Base-by-base conservation (phyloP, 2,329 filamentous ascomycete species). In the Trichothecium roseum region DNA sequence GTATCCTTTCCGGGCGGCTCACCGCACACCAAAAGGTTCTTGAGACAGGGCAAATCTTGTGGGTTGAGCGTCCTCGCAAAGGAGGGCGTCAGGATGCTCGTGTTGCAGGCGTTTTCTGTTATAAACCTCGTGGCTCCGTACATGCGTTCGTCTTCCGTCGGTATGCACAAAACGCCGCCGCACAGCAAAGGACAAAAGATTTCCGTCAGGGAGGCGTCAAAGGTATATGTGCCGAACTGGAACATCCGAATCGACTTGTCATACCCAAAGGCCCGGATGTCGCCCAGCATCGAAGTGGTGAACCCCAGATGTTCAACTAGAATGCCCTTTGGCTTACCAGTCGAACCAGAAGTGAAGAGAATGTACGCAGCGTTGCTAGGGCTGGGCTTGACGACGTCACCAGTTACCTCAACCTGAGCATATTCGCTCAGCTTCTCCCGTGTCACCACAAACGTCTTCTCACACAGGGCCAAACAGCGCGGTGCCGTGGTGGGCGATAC, bases 121-220 rank as follows among this genome's bases (percentile, higher is more conserved):
- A 89, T 65, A 39, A 94, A 84, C 46, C 79, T 86, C 10, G 67
- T 58, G 0, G 62, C 54, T 45, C 91, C 78, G 29, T 66, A 66
- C 47, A 88, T 85, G 0, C 93, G 59, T 2, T 74, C 69, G 45
- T 89, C 82, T 44, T 88, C 86, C 1, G 66, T 72, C 0, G 77
- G 80, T 2, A 82, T 75, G 49, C 84, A 93, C 10, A 94, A 63
- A 40, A 80, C 81, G 64, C 88, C 84, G 5, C 84, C 84, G 24
- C 69, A 68, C 31, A 73, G 72, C 81, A 85, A 91, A 0, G 85
- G 67, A 46, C 85, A 93, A 52, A 94, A 89, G 12, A 93, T 88
- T 49, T 94, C 87, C 51, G 93, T 91, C 0, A 91, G 82, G 1
- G 84, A 93, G 3, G 91, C 78, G 49, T 91, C 84, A 50, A 93